phyloP scores from a whole-genome alignment of 768 basidiomycete species.

The Postia placenta region DNA sequence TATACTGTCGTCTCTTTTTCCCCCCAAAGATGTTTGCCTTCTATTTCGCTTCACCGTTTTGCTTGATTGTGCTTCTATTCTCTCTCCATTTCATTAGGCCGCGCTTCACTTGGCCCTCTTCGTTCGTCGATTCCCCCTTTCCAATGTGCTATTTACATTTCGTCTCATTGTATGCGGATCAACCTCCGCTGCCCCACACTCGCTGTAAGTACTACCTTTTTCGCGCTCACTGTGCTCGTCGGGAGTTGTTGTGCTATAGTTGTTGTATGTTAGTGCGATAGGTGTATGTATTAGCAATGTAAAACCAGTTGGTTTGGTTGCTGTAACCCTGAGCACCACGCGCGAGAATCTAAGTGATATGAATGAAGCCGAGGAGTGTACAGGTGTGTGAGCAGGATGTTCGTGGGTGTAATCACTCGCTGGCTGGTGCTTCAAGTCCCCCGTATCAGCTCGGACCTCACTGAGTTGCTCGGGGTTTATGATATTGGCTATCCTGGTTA shows the following conservation, averaged over 20 bases:
- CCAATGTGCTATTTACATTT: background rate
- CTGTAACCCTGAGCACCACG: background rate
- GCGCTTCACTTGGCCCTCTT: too few species aligned
- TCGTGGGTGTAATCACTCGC: too few species aligned
- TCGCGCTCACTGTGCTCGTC: background rate
- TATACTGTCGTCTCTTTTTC: background rate
- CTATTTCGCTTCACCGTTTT: background rate
- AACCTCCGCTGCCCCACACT: too few species aligned
- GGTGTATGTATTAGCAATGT: slow-evolving; percentile 3
- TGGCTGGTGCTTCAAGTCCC: too few species aligned
- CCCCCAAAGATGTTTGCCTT: background rate
- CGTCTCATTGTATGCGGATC: too few species aligned
- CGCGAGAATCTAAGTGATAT: background rate
- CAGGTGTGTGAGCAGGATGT: too few species aligned
- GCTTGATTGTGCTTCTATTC: too few species aligned
- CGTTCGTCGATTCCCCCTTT: background rate
- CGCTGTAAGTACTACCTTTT: background rate
- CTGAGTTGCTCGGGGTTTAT: too few species aligned
- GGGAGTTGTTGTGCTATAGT: slow-evolving; percentile 3
- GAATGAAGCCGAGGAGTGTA: too few species aligned
- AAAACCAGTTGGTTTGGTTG: background rate
- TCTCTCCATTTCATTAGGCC: too few species aligned
- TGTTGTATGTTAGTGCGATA: slow-evolving; percentile 2
- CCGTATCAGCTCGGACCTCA: too few species aligned
- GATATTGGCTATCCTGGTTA: too few species aligned